Percentiles rank a stretch among this genome's conserved stretches.
phyloP scores from a whole-genome alignment of 225 moss, liverwort and hornwort genomes.

The Pleurozium schreberi region DNA sequence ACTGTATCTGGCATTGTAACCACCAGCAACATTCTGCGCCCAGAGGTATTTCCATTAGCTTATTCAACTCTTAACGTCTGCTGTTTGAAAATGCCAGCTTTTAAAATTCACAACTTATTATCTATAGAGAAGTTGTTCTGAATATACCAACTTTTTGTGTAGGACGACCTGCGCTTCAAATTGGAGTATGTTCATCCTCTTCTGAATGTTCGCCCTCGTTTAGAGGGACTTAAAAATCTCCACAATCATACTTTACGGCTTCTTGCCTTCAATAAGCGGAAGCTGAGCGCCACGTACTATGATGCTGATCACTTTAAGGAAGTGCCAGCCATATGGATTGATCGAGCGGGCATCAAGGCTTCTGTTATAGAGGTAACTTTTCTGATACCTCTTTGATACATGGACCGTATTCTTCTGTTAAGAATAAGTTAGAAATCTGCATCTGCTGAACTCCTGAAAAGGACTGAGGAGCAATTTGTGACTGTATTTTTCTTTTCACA shows the following conservation, averaged over 20 bases:
- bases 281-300: slow-evolving; percentile 40
- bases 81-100: background rate
- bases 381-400: background rate
- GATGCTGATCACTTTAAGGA: slow-evolving; percentile 19
- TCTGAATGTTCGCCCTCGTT: slow-evolving; percentile 21
- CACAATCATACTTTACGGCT: slow-evolving; percentile 23
- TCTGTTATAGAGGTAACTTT: slow-evolving; percentile 30
- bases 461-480: background rate
- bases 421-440: background rate
- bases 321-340: slow-evolving; percentile 54
- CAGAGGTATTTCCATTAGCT: slow-evolving; percentile 16
- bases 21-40: slow-evolving; percentile 35
- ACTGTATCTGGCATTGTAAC: slow-evolving; percentile 24
- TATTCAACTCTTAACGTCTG: background rate
- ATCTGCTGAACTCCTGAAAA: background rate
- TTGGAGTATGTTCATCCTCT: slow-evolving; percentile 47
- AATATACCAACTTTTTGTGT: background rate
- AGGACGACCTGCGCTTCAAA: slow-evolving; percentile 52
- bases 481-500: background rate
- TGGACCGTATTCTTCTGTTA: background rate
- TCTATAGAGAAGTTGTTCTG: background rate
- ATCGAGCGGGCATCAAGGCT: slow-evolving; percentile 57
- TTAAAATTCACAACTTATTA: background rate
- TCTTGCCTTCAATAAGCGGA: slow-evolving; percentile 48
- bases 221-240: background rate